Percentiles rank a stretch among this genome's conserved stretches.
phyloP scores from a whole-genome alignment of 2,329 filamentous ascomycete species.

The Polytolypa hystricis region DNA sequence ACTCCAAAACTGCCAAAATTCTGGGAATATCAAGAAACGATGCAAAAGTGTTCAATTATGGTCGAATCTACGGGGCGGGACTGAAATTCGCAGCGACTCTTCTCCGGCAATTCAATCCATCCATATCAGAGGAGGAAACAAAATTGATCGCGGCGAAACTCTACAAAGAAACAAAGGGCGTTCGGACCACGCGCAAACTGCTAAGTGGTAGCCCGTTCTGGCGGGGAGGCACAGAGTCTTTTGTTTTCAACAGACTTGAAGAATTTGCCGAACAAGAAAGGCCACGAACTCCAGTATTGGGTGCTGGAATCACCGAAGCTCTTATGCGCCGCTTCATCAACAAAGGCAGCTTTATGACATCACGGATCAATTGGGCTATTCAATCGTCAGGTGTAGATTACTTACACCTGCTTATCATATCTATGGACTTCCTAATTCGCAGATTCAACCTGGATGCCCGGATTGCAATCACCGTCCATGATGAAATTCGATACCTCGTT shows the following conservation, averaged over 20 bases:
- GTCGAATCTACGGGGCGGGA: conserved; percentile 95
- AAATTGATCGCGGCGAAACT: conserved; percentile 63
- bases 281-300: conserved; percentile 82
- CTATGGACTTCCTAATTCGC: conserved; percentile 86
- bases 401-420: conserved; percentile 80
- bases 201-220: conserved; percentile 73
- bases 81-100: conserved; percentile 85
- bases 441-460: conserved; percentile 78
- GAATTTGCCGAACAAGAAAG: conserved; percentile 93
- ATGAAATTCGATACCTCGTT: conserved; percentile 92
- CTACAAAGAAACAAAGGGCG: conserved; percentile 82
- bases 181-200: conserved; percentile 63
- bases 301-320: conserved; percentile 91
- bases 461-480: conserved; percentile 86
- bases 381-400: conserved; percentile 97
- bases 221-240: conserved; percentile 91
- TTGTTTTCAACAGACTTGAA: conserved; percentile 96
- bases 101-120: conserved; percentile 85
- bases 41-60: conserved; percentile 97
- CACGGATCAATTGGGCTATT: conserved; percentile 97
- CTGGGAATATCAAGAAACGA: conserved; percentile 89
- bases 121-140: conserved; percentile 68
- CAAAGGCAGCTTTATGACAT: conserved; percentile 87
- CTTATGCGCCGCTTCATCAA: conserved; percentile 78
- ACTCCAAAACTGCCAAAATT: conserved; percentile 86